Conservation (phyloP, 1,284 basidiomycete genomes). For the Microbotryomycetes sp. region DNA sequence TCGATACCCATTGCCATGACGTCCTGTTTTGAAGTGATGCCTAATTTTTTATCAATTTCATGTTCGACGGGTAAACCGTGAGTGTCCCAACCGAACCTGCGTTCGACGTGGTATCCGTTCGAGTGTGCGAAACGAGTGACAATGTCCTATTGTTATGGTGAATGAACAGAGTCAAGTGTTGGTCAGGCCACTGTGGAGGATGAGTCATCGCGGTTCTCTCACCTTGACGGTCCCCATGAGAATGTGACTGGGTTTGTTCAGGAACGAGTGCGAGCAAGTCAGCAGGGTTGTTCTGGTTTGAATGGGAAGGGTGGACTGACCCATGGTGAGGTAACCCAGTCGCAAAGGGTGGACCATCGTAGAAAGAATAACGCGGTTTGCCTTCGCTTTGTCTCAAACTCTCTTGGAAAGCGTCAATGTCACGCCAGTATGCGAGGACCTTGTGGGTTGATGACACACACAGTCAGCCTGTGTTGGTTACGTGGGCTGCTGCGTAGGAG, state of each 20-base stretch:
- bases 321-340: conserved; percentile 97
- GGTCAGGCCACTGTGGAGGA: background rate
- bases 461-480: background rate
- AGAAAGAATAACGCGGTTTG: conserved; percentile 84
- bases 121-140: conserved; percentile 59
- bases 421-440: conserved; percentile 85
- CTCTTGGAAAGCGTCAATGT: conserved; percentile 96
- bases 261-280: conserved; percentile 45
- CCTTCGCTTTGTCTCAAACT: conserved; percentile 87
- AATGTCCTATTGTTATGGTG: conserved; percentile 25
- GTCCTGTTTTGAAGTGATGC: conserved; percentile 87
- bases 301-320: background rate
- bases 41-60: conserved; percentile 96
- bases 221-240: conserved; percentile 80
- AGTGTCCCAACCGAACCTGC: conserved; percentile 98
- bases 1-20: conserved; percentile 95
- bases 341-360: conserved; percentile 96
- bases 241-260: conserved; percentile 54
- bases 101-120: conserved; percentile 87
- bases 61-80: conserved; percentile 98
- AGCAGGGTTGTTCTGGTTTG: conserved; percentile 47
- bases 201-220: conserved; percentile 31
- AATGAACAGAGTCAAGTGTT: background rate
- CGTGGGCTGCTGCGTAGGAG: background rate
- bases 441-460: conserved; percentile 45